Evolutionary conservation across 164 flowering plant species (phyloP), one percentile per base, ranked within the genome.

Genomic region (Sedum album): DNA sequence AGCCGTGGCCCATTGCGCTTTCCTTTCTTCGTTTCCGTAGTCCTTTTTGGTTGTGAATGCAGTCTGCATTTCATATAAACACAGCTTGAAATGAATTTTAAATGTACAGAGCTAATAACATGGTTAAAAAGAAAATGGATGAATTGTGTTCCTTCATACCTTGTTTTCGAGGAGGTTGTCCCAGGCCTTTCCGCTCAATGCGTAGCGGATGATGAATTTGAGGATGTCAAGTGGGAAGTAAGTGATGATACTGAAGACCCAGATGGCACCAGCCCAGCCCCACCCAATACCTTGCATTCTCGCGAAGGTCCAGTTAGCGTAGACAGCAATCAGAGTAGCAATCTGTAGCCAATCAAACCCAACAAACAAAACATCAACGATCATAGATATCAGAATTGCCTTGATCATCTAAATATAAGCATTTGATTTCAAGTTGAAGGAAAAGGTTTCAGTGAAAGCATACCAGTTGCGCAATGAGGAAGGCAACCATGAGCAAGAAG

Each of bases 201-300:
- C 82, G 74, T 91, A 91, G 48, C 96, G 88, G 60, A 76, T 83
- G 20, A 79, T 35, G 76, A 91, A 87, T 73, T 91, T 89, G 21
- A 91, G 78, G 65, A 84, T 31, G 73, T 91, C 97, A 62, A 88
- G 97, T 0, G 93, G 93, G 73, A 91, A 61, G 79, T 91, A 91
- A 79, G 71, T 73, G 67, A 89, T 72, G 69, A 91, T 72, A 68
- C 85, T 89, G 55, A 85, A 91, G 35, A 91, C 82, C 97, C 97
- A 91, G 62, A 89, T 80, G 25, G 88, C 91, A 26, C 95, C 95
- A 64, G 97, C 95, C 97, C 97, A 91, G 65, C 93, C 95, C 97
- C 97, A 91, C 30, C 97, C 97, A 62, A 91, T 89, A 10, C 95
- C 95, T 77, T 86, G 86, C 63, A 91, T 89, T 2, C 85, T 90